Evolutionary conservation across 78 protist species (phyloP), one percentile per base, ranked within the genome.

Genomic region (Speleostelium caveatum): DNA sequence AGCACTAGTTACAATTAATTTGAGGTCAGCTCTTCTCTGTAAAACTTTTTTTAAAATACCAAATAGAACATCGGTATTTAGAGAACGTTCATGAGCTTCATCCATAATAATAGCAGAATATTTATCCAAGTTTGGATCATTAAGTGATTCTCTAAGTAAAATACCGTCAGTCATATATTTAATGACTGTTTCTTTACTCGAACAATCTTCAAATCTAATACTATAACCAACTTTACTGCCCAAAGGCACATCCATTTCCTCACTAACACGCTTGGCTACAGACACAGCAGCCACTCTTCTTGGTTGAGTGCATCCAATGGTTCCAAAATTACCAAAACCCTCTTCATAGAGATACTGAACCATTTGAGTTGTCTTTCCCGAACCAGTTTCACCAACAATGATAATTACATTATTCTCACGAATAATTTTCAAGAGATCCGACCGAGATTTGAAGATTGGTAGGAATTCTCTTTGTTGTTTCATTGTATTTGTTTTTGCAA

Each of bases 21-120:
- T 98, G 63, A 99, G 73, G 61, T 99, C 99, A 0, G 80, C 49
- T 1, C 99, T 91, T 19, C 96, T 56, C 26, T 86, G 6, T 26
- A 80, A 73, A 6, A 93, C 96, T 60, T 72, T 65, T 39, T 87
- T 62, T 60, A 98, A 66, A 30, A 98, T 59, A 42, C 99, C 99
- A 73, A 98, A 96, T 24, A 97, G 78, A 12, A 97, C 98, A 68
- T 98, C 99, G 0, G 99, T 99, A 94, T 99, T 91, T 28, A 99
- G 93, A 1, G 99, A 94, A 22, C 99, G 95, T 86, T 99, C 99
- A 86, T 98, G 99, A 1, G 99, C 99, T 75, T 99, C 99, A 96
- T 98, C 99, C 98, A 99, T 95, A 28, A 99, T 73, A 7, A 99
- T 73, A 19, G 75, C 95, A 10, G 86, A 38, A 92, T 98, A 98